A percentile compares a stretch with the other conserved stretches of the same genome.
Evolutionary conservation across 2,329 filamentous ascomycete genomes (phyloP).

Genomic region (Cadophora malorum): DNA sequence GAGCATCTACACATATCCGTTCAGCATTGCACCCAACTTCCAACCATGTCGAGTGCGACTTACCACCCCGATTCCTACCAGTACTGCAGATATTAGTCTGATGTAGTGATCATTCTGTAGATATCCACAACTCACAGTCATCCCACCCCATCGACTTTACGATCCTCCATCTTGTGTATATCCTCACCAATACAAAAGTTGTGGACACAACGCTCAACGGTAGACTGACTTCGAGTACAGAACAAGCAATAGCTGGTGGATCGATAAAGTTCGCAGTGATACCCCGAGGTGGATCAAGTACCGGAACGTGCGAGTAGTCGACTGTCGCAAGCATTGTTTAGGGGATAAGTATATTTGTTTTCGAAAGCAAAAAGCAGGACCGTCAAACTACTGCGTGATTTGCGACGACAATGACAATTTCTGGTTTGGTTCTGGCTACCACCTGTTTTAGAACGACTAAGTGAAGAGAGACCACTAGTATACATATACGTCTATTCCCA

Average conservation of each 20-base stretch:
- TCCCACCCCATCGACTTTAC: conserved; percentile 5
- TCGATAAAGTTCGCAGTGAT: background rate
- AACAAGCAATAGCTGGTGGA: background rate
- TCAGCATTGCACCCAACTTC: background rate
- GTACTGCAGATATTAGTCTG: background rate
- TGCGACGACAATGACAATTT: background rate
- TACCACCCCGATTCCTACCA: background rate
- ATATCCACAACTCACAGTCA: background rate
- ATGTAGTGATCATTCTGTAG: background rate
- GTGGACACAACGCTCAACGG: conserved; percentile 7
- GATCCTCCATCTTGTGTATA: conserved; percentile 8
- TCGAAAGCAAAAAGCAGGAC: background rate
- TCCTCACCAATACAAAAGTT: background rate
- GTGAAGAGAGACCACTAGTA: background rate
- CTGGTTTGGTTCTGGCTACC: background rate
- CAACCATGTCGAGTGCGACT: background rate
- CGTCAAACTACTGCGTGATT: background rate
- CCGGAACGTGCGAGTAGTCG: conserved; percentile 4
- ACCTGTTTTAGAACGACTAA: no score
- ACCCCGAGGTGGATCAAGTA: background rate
- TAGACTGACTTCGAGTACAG: background rate
- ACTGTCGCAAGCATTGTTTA: background rate
- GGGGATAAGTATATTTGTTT: background rate
- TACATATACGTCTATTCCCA: background rate
- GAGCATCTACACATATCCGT: background rate